These are phyloP conservation scores for Pythium scleroteichum DNA, from an alignment of 352 stramenopile genomes.

Conservation along the genomic window DNA sequence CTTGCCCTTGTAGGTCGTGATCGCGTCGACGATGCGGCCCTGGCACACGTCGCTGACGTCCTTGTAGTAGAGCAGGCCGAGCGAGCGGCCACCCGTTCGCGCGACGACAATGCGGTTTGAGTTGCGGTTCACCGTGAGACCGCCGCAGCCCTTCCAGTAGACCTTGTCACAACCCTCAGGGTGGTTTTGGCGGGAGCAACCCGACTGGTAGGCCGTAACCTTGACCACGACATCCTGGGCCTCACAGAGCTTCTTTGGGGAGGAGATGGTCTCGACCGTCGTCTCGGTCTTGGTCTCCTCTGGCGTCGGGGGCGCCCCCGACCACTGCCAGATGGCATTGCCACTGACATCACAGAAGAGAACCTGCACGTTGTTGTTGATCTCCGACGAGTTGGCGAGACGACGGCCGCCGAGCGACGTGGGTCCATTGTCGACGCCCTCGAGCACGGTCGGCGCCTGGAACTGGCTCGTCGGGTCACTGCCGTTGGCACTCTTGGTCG, in stretches of 20 bases:
- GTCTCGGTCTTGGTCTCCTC: conserved; percentile 63
- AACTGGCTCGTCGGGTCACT: conserved; percentile 84
- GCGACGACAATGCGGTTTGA: conserved; percentile 73
- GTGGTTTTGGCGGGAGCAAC: conserved; percentile 85
- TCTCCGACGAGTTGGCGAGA: conserved; percentile 33
- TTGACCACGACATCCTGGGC: conserved; percentile 44
- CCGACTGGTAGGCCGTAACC: conserved; percentile 77
- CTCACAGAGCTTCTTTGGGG: conserved; percentile 27
- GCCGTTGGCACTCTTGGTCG: conserved; percentile 76
- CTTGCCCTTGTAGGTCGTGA: conserved; percentile 70
- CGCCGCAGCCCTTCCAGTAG: conserved; percentile 76
- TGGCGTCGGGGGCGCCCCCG: conserved; percentile 35
- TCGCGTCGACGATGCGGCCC: conserved; percentile 73
- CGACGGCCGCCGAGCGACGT: conserved; percentile 39
- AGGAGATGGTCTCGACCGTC: no score
- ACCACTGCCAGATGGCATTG: conserved; percentile 80
- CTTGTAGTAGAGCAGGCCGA: conserved; percentile 75
- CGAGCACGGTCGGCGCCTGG: conserved; percentile 53
- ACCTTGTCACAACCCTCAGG: conserved; percentile 67
- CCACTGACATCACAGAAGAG: conserved; percentile 73
- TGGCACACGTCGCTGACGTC: conserved; percentile 46
- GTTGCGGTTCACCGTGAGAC: conserved; percentile 65
- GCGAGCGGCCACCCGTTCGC: conserved; percentile 69
- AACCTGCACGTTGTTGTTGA: conserved; percentile 43
- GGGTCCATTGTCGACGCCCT: conserved; percentile 29